These are phyloP conservation scores for Epicoccum sorghinum DNA, from an alignment of 2,329 filamentous ascomycete genomes.

Conservation along the genomic window DNA sequence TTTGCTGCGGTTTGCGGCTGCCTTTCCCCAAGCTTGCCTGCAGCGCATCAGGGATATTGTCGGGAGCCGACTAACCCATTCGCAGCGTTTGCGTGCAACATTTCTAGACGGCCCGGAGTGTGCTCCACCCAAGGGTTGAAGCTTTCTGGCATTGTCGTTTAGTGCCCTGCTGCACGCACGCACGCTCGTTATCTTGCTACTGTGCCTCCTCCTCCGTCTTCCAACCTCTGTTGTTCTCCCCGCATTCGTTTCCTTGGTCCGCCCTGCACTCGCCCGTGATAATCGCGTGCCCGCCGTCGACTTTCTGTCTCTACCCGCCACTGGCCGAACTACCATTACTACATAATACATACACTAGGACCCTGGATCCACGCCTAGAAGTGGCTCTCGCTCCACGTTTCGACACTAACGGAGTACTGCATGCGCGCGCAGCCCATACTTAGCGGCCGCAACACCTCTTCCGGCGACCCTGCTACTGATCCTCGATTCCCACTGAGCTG, in stretches of 20 bases:
- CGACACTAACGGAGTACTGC: slow-evolving; percentile 8
- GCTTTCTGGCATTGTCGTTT: slow-evolving; percentile 2
- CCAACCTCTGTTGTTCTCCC: slow-evolving; percentile 7
- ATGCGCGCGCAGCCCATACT: slow-evolving; percentile 13
- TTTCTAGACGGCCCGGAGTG: slow-evolving; percentile 2
- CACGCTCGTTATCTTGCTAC: slow-evolving; percentile 4
- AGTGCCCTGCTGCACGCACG: not conserved
- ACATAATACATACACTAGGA: not conserved
- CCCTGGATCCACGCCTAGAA: slow-evolving; percentile 8
- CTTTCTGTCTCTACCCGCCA: slow-evolving; percentile 13
- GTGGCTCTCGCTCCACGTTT: slow-evolving; percentile 2
- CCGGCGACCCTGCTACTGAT: not conserved
- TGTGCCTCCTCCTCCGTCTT: slow-evolving; percentile 10
- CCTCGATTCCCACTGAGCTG: not conserved
- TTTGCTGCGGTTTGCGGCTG: slow-evolving; percentile 1
- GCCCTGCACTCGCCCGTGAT: slow-evolving; percentile 6
- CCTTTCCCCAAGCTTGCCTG: slow-evolving; percentile 6
- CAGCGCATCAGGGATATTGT: slow-evolving; percentile 14
- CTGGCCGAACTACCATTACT: not conserved
- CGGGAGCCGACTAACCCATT: slow-evolving; percentile 2
- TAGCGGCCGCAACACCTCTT: slow-evolving; percentile 14
- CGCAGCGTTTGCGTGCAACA: slow-evolving; percentile 6
- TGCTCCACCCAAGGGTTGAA: slow-evolving; percentile 8
- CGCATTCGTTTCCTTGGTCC: slow-evolving; percentile 4
- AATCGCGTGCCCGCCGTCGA: slow-evolving; percentile 8